A percentile compares a stretch with the other conserved stretches of the same genome.
Evolutionary conservation across 805 yeast species (phyloP).

Genomic region (Torulaspora delbrueckii): DNA sequence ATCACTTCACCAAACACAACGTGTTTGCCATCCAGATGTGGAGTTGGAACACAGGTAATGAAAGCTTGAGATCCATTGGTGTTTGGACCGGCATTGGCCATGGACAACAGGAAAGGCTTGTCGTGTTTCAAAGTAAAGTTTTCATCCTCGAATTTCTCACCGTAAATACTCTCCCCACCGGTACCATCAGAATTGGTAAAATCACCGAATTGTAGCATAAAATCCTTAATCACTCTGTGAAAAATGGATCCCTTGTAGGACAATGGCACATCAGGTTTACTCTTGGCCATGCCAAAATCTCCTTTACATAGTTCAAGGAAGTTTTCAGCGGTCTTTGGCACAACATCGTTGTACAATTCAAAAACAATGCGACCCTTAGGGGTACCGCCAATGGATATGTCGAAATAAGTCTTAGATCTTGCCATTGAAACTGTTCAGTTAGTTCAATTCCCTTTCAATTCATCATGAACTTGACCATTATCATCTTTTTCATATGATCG

Average conservation of each 20-base stretch:
- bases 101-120: constrained; percentile 80
- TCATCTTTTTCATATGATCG: constrained; percentile 1
- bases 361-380: constrained; percentile 73
- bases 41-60: constrained; percentile 87
- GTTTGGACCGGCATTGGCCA: constrained; percentile 96
- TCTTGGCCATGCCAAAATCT: constrained; percentile 49
- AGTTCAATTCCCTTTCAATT: neutral
- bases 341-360: constrained; percentile 66
- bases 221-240: constrained; percentile 84
- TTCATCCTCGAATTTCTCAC: constrained; percentile 87
- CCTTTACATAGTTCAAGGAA: constrained; percentile 88
- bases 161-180: constrained; percentile 80
- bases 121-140: constrained; percentile 72
- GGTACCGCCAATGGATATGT: constrained; percentile 66
- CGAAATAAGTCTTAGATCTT: constrained; percentile 64
- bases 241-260: constrained; percentile 80
- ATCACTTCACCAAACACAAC: constrained; percentile 92
- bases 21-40: constrained; percentile 93
- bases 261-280: constrained; percentile 46
- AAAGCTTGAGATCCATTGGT: constrained; percentile 97
- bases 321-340: constrained; percentile 86
- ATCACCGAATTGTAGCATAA: constrained; percentile 96
- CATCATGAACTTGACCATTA: neutral
- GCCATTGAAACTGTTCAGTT: constrained; percentile 9
- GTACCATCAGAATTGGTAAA: constrained; percentile 70